phyloP scores from a whole-genome alignment of 106 monocot species.

The Cymbidium sinense region DNA sequence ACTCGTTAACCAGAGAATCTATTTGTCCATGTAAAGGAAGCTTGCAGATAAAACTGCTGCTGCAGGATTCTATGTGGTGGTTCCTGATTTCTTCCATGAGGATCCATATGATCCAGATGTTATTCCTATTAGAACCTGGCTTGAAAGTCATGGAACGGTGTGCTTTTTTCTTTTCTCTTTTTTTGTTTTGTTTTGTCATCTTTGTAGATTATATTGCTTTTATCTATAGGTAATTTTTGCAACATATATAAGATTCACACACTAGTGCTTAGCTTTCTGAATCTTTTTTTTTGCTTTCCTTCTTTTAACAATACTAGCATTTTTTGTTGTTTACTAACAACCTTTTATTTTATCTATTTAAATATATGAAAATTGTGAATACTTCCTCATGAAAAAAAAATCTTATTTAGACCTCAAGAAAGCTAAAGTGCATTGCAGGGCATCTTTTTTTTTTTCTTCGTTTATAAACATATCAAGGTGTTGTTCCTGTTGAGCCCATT shows the following conservation, averaged over 20 bases:
- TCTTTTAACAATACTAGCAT: neutral
- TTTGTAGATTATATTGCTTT: neutral
- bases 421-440: too few species aligned
- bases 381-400: too few species aligned
- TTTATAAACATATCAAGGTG: too few species aligned
- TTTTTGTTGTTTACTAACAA: neutral
- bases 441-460: too few species aligned
- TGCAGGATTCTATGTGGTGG: constrained; percentile 57
- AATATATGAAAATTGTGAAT: too few species aligned
- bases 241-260: neutral
- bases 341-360: neutral
- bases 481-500: too few species aligned
- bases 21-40: neutral
- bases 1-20: neutral
- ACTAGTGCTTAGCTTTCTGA: neutral
- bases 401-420: too few species aligned
- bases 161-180: neutral
- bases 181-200: neutral
- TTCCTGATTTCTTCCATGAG: constrained; percentile 69
- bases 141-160: constrained; percentile 29
- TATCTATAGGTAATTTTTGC: neutral
- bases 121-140: constrained; percentile 22
- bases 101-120: constrained; percentile 29
- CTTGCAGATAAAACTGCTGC: constrained; percentile 43
- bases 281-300: neutral